Evolutionary conservation across 2,329 filamentous ascomycete species (phyloP).

Genomic region (Talaromyces sp.): DNA sequence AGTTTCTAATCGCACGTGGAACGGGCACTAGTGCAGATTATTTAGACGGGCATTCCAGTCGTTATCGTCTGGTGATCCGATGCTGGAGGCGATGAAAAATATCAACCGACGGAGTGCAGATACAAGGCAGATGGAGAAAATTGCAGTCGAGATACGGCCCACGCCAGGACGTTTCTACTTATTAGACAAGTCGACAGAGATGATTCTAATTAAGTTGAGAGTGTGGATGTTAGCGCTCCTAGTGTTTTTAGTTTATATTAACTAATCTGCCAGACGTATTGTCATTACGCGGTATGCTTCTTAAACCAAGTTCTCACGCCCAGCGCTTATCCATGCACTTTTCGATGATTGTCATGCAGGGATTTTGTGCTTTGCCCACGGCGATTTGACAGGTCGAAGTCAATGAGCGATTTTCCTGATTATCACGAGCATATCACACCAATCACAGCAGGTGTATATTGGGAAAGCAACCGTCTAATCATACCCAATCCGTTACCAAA

Average conservation of each 20-base stretch:
- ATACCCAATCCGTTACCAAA: background rate
- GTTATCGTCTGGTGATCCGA: background rate
- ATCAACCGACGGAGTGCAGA: too few species aligned
- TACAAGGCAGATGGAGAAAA: too few species aligned
- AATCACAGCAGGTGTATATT: background rate
- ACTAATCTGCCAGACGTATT: background rate
- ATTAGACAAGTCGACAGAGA: background rate
- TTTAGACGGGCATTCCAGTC: background rate
- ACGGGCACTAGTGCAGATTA: background rate
- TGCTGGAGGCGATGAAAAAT: background rate
- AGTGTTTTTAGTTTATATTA: background rate
- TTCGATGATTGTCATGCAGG: background rate
- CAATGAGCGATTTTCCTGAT: background rate
- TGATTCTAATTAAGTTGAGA: background rate
- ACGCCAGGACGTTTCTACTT: background rate
- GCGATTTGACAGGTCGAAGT: background rate
- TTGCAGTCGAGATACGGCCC: background rate
- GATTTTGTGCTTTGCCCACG: background rate
- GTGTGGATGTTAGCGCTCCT: slow-evolving; percentile 5
- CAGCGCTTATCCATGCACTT: background rate
- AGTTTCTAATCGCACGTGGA: slow-evolving; percentile 3
- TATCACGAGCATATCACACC: background rate
- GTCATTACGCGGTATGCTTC: slow-evolving; percentile 2
- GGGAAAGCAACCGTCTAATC: background rate
- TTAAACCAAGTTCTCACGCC: too few species aligned